These are phyloP conservation scores for Chamaecrista fasciculata DNA, from an alignment of 306 rosid species.

Conservation along the genomic window DNA sequence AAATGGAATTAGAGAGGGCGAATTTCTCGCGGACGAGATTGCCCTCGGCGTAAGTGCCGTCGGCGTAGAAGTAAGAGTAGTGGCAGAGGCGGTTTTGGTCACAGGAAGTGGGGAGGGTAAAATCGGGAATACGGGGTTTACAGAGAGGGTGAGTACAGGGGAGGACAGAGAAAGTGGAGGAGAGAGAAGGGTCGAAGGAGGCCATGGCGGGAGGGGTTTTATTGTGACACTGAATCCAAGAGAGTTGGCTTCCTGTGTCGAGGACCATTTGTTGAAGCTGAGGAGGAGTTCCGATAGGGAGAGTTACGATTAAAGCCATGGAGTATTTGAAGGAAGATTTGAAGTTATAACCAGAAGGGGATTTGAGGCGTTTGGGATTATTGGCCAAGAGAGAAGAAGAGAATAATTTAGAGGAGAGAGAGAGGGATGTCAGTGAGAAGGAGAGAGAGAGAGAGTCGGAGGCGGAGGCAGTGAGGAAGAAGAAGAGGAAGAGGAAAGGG, in stretches of 20 bases:
- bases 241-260: slow-evolving; percentile 96
- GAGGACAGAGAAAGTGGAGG: slow-evolving; percentile 73
- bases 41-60: slow-evolving; percentile 90
- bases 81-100: slow-evolving; percentile 91
- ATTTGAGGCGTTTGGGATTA: not conserved
- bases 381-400: slow-evolving; percentile 27
- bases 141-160: slow-evolving; percentile 83
- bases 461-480: slow-evolving; percentile 12
- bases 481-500: not conserved
- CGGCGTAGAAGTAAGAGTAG: slow-evolving; percentile 90
- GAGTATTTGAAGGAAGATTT: slow-evolving; percentile 66
- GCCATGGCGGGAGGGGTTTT: slow-evolving; percentile 42
- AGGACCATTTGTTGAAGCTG: slow-evolving; percentile 77
- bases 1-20: slow-evolving; percentile 47
- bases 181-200: slow-evolving; percentile 75
- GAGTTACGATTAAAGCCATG: slow-evolving; percentile 65
- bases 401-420: slow-evolving; percentile 21
- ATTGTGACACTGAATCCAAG: slow-evolving; percentile 81
- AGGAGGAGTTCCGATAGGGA: slow-evolving; percentile 92
- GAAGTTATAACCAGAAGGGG: slow-evolving; percentile 34
- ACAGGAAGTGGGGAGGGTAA: slow-evolving; percentile 80
- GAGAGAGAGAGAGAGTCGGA: slow-evolving; percentile 41
- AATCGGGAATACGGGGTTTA: slow-evolving; percentile 84
- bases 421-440: slow-evolving; percentile 44
- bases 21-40: slow-evolving; percentile 82